phyloP scores from a whole-genome alignment of 306 rosid genomes.

The Gleditsia sinensis region DNA sequence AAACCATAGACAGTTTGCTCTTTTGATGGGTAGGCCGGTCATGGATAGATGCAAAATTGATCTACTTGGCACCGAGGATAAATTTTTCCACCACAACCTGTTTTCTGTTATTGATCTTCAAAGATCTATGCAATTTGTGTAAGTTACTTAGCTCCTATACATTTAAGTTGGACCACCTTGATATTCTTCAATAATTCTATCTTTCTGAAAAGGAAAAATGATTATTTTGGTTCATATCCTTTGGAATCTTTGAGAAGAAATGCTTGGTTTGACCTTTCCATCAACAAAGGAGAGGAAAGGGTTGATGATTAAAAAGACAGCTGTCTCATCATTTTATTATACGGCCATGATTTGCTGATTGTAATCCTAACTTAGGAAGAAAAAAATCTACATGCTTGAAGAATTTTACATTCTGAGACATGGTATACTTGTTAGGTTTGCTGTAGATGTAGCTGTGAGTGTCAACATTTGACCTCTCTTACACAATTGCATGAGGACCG shows the following conservation, averaged over 20 bases:
- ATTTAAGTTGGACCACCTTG: no score
- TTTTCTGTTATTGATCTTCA: neutral
- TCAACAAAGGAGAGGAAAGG: slow-evolving; percentile 5
- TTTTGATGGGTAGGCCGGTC: neutral
- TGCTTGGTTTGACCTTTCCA: neutral
- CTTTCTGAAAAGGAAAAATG: neutral
- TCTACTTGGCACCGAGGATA: neutral
- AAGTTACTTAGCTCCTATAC: neutral
- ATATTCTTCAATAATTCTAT: neutral
- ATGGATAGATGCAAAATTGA: slow-evolving; percentile 12
- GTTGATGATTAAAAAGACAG: neutral
- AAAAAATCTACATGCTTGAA: neutral
- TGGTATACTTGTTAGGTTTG: neutral
- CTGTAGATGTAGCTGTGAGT: neutral
- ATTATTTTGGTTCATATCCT: neutral
- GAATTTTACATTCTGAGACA: slow-evolving; percentile 17
- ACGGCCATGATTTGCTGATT: neutral
- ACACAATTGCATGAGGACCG: neutral
- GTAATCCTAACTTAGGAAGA: no score
- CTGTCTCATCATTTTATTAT: neutral
- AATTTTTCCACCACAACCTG: neutral
- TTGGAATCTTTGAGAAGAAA: neutral
- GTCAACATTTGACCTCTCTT: neutral
- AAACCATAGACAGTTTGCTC: neutral
- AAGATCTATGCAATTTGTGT: neutral